A percentile compares a stretch with the other conserved stretches of the same genome.
Conservation (phyloP, 140 eudicot species). For the Cichorium intybus region DNA sequence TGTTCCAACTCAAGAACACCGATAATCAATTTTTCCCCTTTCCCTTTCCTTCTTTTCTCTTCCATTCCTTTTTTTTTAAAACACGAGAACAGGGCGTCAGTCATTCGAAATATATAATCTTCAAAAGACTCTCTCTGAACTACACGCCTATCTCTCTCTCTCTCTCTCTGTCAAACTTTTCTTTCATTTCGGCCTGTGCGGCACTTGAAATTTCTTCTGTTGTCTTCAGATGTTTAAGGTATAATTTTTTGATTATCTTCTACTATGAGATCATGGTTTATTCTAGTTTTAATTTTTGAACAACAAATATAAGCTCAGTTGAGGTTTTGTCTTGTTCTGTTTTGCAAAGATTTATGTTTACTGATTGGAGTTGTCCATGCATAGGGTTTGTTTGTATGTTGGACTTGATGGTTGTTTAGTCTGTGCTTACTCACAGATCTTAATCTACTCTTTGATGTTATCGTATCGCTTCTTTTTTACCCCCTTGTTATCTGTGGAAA, state of each 20-base stretch:
- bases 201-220: too few species aligned
- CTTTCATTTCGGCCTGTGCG: constrained; percentile 5
- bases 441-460: not conserved
- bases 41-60: constrained; percentile 12
- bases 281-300: not conserved
- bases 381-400: constrained; percentile 2
- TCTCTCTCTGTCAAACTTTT: not conserved
- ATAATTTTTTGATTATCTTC: not conserved
- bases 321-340: not conserved
- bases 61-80: constrained; percentile 39
- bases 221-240: constrained; percentile 13
- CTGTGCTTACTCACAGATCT: constrained; percentile 7
- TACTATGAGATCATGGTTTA: not conserved
- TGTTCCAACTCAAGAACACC: too few species aligned
- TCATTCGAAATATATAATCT: constrained; percentile 25
- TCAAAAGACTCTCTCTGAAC: not conserved
- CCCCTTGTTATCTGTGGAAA: too few species aligned
- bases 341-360: not conserved
- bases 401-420: constrained; percentile 1
- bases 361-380: not conserved
- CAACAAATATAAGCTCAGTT: constrained; percentile 14
- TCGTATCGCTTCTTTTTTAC: not conserved
- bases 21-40: constrained; percentile 11
- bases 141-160: not conserved
- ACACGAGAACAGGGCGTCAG: too few species aligned